Conservation (phyloP, 768 basidiomycete genomes). For the Mycena latifolia region DNA sequence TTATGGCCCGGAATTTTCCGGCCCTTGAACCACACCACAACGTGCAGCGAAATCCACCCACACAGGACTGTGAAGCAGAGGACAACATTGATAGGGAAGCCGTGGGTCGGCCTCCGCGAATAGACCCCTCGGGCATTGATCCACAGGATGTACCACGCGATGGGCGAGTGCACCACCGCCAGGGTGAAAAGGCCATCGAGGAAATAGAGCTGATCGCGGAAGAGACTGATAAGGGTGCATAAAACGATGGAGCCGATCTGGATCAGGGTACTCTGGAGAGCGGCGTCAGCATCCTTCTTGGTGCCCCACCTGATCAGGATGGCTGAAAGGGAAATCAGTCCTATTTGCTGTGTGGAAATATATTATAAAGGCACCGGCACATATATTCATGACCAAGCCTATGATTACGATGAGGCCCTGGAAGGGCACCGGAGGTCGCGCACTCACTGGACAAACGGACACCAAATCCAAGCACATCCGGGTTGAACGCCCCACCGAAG, state of each 20-base stretch:
- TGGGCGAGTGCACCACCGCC: conserved; percentile 3
- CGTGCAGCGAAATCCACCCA: conserved; percentile 1
- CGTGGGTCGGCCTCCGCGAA: background rate
- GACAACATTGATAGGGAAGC: background rate
- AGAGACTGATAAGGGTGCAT: background rate
- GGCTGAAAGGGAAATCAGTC: background rate
- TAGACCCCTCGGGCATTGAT: background rate
- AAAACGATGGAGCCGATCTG: conserved; percentile 5
- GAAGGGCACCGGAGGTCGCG: too few species aligned
- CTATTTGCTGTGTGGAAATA: background rate
- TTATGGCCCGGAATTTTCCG: conserved; percentile 4
- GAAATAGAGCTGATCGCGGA: conserved; percentile 2
- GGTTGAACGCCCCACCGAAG: background rate
- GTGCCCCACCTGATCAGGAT: background rate
- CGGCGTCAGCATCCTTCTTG: background rate
- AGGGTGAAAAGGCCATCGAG: conserved; percentile 5
- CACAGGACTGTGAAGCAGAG: background rate
- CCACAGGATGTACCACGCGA: conserved; percentile 9
- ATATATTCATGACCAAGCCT: conserved; percentile 5
- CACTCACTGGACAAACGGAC: conserved; percentile 3
- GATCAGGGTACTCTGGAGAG: background rate
- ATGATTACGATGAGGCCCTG: background rate
- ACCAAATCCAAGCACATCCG: background rate
- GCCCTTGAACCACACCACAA: conserved; percentile 15
- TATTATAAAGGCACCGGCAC: background rate